Evolutionary conservation across 805 yeast species (phyloP), one percentile per base, ranked within the genome.

Genomic region (Metschnikowia kunwiensis): DNA sequence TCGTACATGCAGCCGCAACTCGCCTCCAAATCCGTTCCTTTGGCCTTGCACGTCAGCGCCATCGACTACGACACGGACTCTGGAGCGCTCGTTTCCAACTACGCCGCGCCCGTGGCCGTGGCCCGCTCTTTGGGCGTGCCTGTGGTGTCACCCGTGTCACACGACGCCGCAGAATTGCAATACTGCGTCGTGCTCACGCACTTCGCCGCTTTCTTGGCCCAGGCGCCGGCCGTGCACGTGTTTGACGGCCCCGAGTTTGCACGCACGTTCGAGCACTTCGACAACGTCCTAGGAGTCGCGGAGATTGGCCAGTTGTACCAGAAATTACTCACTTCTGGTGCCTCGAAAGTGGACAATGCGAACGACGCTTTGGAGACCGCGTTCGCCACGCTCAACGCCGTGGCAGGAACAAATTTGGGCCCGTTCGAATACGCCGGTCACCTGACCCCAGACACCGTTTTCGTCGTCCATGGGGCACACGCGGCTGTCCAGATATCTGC

Each of bases 231-330:
- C 10, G 57, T 87, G 38, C 80, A 85, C 59, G 68, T 86, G 44
- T 86, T 82, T 56, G 96, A 89, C 58, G 97, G 96, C 22, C 70
- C 84, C 10, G 72, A 78, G 34, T 80, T 76, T 40, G 55, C 75
- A 40, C 76, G 74, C 44, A 71, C 75, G 36, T 69, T 61, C 57
- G 64, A 73, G 46, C 72, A 68, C 39, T 65, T 70, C 44, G 51
- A 63, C n/a, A 60, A 68, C 36, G 68, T 71, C 36, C 53, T 70
- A 38, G 57, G 75, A 6, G 58, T 71, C n/a, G 68, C 61, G 10
- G 58, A 69, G 11, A 48, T 78, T 34, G 63, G 68, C 28, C 40
- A 51, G 7, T 51, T 65, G 35, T 70, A 69, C 51, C 55, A 58
- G 31, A 50, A 62, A 27, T 61, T 79, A 48, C 54, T 55, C 34